A percentile compares a stretch with the other conserved stretches of the same genome.
Evolutionary conservation across 2,329 filamentous ascomycete genomes (phyloP).

Genomic region (Cercospora canescens): DNA sequence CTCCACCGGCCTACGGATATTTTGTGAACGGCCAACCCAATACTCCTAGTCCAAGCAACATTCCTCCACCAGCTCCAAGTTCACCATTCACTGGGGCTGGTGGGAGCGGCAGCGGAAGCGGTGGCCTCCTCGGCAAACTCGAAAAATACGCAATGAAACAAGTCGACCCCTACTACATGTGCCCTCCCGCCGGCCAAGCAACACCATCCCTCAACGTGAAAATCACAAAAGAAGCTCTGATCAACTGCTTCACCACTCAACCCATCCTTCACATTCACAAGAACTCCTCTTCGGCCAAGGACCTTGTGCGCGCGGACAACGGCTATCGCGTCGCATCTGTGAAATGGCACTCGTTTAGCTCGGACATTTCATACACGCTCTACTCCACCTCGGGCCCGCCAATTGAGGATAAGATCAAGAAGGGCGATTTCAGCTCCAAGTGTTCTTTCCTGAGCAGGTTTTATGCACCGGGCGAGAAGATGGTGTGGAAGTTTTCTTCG

Average conservation of each 20-base stretch:
- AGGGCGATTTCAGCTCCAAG: neutral
- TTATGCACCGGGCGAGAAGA: neutral
- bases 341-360: neutral
- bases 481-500: neutral
- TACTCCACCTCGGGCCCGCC: neutral
- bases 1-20: neutral
- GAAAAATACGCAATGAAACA: neutral
- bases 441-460: neutral
- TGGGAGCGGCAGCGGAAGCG: neutral
- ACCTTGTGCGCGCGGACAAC: neutral
- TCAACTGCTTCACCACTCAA: neutral
- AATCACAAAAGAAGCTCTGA: neutral
- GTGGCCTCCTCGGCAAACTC: neutral
- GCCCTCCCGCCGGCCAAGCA: neutral
- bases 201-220: neutral
- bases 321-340: neutral
- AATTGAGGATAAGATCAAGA: neutral
- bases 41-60: neutral
- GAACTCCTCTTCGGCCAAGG: neutral
- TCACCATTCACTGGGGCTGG: neutral
- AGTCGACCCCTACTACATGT: neutral
- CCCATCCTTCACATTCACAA: neutral
- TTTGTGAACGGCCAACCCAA: neutral
- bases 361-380: neutral
- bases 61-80: neutral